Base-by-base conservation (phyloP, 1,284 basidiomycete species). In the Ganoderma lingzhi region DNA sequence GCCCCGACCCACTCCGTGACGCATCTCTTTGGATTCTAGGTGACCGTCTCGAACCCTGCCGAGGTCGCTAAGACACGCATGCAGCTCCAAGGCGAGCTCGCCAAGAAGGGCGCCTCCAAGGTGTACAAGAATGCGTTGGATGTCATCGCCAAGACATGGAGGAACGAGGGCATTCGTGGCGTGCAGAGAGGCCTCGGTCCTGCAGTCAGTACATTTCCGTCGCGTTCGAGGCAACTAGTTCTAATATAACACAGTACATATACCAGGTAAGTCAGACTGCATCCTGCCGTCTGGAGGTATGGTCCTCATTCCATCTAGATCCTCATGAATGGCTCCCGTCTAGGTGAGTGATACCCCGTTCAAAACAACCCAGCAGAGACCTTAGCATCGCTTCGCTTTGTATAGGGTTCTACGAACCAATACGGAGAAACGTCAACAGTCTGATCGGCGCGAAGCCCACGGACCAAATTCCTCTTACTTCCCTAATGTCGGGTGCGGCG, bases 371-470 rank as follows among this genome's bases (percentile, higher is more conserved):
- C 67, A 63, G 10, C 17, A 4, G 64, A 51, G n/a, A 28, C 68
- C 35, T 62, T 69, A 17, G 23, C 35, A 55, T 55, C 42, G 28
- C 28, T n/a, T 17, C 17, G 37, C 8, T 15, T 17, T 53, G 3
- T 72, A 96, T 72, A 96, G 95, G 96, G 17, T 97, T 99, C 80
- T 99, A 98, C 80, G 97, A 99, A 79, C 97, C 97, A 2, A 90
- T 99, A 70, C 88, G 97, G 69, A 88, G 84, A 70, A 80, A 81
- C 2, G 81, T 95, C 70, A 99, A 99, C 81, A 82, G 83, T 15
- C 74, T 90, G 41, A 79, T 93, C 63, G 96, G 96, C 15, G 83
- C 87, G 75, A 80, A 86, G 39, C 82, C 90, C 39, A 84, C 85
- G 41, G 90, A 92, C 30, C 92, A 93, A 74, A 84, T 93, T 58